Percentiles rank a stretch among this genome's conserved stretches.
phyloP scores from a whole-genome alignment of 805 yeast species.

The Cyberlindnera misumaiensis region DNA sequence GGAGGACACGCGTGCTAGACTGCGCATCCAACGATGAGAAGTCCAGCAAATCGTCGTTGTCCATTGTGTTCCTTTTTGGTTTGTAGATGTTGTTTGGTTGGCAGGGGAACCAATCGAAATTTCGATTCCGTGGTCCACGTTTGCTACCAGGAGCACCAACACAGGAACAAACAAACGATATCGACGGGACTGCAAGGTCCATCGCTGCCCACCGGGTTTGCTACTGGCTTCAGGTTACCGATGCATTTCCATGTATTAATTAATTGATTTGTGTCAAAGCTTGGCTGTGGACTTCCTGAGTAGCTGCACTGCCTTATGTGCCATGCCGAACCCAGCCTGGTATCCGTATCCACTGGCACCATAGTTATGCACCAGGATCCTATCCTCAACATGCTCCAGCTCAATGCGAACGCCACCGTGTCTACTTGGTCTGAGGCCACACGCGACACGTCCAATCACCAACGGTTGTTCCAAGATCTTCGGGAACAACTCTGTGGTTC shows the following conservation, averaged over 20 bases:
- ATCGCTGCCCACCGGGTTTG: no score
- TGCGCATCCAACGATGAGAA: slow-evolving; percentile 15
- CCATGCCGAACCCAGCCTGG: slow-evolving; percentile 62
- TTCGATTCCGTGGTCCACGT: no score
- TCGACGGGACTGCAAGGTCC: no score
- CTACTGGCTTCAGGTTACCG: no score
- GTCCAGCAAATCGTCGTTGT: slow-evolving; percentile 17
- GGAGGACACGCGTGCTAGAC: slow-evolving; percentile 5
- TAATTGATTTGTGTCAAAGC: background rate
- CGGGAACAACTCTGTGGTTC: slow-evolving; percentile 50
- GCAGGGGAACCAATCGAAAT: no score
- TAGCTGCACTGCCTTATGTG: slow-evolving; percentile 37
- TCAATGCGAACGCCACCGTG: slow-evolving; percentile 73
- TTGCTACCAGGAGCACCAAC: no score
- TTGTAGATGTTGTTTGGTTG: background rate
- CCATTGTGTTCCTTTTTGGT: slow-evolving; percentile 4
- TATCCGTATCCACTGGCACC: slow-evolving; percentile 67
- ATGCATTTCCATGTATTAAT: no score
- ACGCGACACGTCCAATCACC: slow-evolving; percentile 56
- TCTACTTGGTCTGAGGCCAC: slow-evolving; percentile 74
- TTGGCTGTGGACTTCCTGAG: slow-evolving; percentile 4
- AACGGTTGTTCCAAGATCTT: slow-evolving; percentile 36
- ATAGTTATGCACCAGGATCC: slow-evolving; percentile 56
- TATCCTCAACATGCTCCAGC: slow-evolving; percentile 37
- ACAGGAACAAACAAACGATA: no score